These are phyloP conservation scores for Prunus yedoensis DNA, from an alignment of 331 rosid genomes.

Conservation along the genomic window DNA sequence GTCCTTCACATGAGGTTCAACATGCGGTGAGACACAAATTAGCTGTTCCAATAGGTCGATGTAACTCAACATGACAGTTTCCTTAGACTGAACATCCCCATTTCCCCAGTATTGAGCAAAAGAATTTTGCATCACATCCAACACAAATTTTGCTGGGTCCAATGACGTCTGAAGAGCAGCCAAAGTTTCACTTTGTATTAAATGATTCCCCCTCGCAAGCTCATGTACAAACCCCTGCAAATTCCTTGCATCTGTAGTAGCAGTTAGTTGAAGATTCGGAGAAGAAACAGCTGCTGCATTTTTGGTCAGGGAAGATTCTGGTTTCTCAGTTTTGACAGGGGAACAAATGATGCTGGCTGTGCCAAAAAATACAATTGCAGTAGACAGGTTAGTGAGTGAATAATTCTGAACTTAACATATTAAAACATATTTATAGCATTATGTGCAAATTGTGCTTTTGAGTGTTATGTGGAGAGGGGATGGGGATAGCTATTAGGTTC, in stretches of 20 bases:
- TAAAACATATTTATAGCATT: not conserved
- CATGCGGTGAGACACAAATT: slow-evolving; percentile 37
- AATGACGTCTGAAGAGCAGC: slow-evolving; percentile 29
- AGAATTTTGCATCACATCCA: slow-evolving; percentile 38
- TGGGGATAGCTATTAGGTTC: not conserved
- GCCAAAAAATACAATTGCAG: not conserved
- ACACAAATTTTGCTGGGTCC: slow-evolving; percentile 54
- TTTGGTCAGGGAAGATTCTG: slow-evolving; percentile 19
- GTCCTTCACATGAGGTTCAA: slow-evolving; percentile 37
- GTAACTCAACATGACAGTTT: slow-evolving; percentile 23
- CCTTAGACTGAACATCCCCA: slow-evolving; percentile 15
- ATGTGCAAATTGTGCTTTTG: not conserved
- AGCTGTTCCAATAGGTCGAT: slow-evolving; percentile 37
- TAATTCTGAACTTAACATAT: not conserved
- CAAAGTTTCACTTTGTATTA: slow-evolving; percentile 28
- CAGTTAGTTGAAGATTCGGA: slow-evolving; percentile 22
- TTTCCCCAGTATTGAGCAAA: slow-evolving; percentile 23
- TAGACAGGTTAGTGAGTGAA: not conserved
- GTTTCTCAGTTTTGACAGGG: slow-evolving; percentile 21
- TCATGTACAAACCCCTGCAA: slow-evolving; percentile 23
- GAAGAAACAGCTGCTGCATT: not conserved
- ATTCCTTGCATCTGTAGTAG: slow-evolving; percentile 22
- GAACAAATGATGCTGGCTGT: not conserved
- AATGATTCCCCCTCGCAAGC: slow-evolving; percentile 21
- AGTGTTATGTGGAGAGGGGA: not conserved